These are phyloP conservation scores for Gaeumannomyces tritici DNA, from an alignment of 2,329 filamentous ascomycete species.

Conservation along the genomic window DNA sequence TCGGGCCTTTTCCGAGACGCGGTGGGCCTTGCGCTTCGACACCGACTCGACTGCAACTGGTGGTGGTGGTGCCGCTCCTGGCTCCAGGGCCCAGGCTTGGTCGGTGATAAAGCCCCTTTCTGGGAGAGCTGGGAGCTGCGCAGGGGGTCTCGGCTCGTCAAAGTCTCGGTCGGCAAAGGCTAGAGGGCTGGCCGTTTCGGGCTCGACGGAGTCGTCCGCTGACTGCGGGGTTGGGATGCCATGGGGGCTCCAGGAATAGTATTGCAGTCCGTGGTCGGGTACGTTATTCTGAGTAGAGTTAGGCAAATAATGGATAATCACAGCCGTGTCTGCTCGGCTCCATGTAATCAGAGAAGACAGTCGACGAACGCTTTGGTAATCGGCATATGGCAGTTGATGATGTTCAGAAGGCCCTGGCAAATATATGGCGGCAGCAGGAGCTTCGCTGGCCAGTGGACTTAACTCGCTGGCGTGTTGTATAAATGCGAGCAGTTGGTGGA, in stretches of 20 bases:
- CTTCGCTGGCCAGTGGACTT: neutral
- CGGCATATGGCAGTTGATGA: neutral
- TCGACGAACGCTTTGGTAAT: neutral
- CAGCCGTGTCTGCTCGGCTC: too few species aligned
- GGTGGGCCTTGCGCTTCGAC: slow-evolving; percentile 15
- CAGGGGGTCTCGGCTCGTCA: neutral
- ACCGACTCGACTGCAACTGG: slow-evolving; percentile 4
- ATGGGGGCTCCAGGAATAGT: neutral
- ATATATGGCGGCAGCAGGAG: neutral
- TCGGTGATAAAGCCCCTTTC: too few species aligned
- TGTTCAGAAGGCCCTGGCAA: neutral
- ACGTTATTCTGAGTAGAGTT: neutral
- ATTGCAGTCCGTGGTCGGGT: neutral
- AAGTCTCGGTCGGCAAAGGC: neutral
- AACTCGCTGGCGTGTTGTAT: neutral
- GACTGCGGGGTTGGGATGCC: neutral
- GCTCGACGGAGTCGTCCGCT: neutral
- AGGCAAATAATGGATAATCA: too few species aligned
- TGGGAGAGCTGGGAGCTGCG: too few species aligned
- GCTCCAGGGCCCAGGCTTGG: too few species aligned
- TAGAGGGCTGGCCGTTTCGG: neutral
- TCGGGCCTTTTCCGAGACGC: slow-evolving; percentile 15
- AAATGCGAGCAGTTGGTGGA: neutral
- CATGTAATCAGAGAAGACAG: neutral
- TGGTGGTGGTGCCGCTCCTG: neutral